Evolutionary conservation across 2,329 filamentous ascomycete species (phyloP), one percentile per base, ranked within the genome.

Genomic region (Diplodia seriata): DNA sequence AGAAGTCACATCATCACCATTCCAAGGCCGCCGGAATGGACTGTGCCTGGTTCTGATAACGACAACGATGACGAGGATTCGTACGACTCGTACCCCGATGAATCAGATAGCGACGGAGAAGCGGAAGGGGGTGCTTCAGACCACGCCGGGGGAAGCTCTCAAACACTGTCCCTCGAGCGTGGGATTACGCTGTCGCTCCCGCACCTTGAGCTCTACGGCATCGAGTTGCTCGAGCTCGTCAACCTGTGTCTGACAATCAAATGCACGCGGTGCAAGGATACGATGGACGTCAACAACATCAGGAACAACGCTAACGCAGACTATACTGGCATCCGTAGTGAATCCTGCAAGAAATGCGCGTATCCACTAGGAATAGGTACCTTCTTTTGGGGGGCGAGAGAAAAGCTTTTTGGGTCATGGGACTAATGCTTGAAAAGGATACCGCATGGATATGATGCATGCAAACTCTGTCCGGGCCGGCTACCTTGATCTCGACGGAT

Each of bases 151-250:
- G 59, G 75, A 18, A 57, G n/a, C 18, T n/a, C 59, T 4, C 70
- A 77, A 7, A 76, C 79, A 3, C 79, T 80, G 31, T 81, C 81
- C 0, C 76, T 82, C 1, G 91, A 93, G 73, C 83, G 85, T 65
- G 92, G 92, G 29, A 90, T 92, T n/a, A 87, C 91, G 66, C 83
- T 96, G 8, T 92, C 90, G 0, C 93, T 95, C 72, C 92, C 93
- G 0, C 88, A 86, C 31, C 81, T 95, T 68, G 91, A 94, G 73
- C 85, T 96, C 1, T 86, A 92, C 74, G 87, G 90, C 47, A 90
- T 95, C 69, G 92, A 95, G 74, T 79, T 95, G 2, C 82, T 96
- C 9, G 88, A 94, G 72, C 79, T 94, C 1, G 82, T 85, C 0
- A 83, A 86, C 29, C 81, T 95, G 38, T 89, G 86, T 68, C 82